Evolutionary conservation across 2,329 filamentous ascomycete genomes (phyloP), one percentile per base, ranked within the genome.

Genomic region (Penicillium verrucosum): DNA sequence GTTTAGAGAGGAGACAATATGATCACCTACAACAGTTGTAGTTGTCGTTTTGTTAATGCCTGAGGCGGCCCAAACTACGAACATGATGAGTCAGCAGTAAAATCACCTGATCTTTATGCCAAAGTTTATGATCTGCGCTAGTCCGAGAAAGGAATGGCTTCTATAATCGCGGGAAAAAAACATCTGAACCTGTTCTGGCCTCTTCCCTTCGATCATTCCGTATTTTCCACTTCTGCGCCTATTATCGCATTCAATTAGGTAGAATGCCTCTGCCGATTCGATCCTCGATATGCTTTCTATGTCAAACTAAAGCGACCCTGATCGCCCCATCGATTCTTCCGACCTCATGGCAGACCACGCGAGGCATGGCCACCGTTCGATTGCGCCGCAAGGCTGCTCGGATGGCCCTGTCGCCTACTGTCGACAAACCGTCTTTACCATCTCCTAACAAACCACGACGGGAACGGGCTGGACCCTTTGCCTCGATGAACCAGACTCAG

Each of bases 401-500:
- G 25, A 75, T 75, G 73, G 63, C 70, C 11, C 64, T 75, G 9
- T 75, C 74, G 25, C 64, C 67, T n/a, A 65, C 71, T 55, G 69
- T 72, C 37, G 60, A 60, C 43, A 70, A 63, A 48, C 21, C 62
- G 1, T 66, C 67, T 0, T 47, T 72, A 18, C 54, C 54, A 45
- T 27, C 53, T 34, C 5, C 48, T 6, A 75, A 68, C 42, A 71
- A 70, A 40, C 74, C 70, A 58, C 75, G 77, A 42, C 74, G 76
- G 55, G 75, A 76, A 47, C 72, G 73, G 53, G 76, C 79, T 60
- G 80, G 81, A 5, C 84, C 84, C 2, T 87, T 84, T 67, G 80
- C 79, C 18, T 82, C 77, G 9, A 85, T 85, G 82, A 87, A 87
- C 60, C 72, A 78, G 64, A 83, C 74, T 10, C 70, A 76, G 37